Evolutionary conservation across 2,329 filamentous ascomycete species (phyloP), one percentile per base, ranked within the genome.

Genomic region (Scortechinia acanthostroma): DNA sequence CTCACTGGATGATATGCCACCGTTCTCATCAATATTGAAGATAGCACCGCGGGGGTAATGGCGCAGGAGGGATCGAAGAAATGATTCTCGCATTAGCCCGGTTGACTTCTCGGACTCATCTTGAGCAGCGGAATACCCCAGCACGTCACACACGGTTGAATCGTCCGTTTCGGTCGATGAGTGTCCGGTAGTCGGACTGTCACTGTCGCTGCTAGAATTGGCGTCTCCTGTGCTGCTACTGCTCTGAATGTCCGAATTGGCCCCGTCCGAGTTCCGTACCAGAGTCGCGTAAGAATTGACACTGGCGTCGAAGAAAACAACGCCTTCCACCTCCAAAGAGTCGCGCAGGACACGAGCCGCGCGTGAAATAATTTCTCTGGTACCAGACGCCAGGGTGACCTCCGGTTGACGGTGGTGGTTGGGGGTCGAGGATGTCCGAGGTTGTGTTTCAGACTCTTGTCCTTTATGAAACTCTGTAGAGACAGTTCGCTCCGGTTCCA

Each of bases 21-120:
- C 35, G 35, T 40, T 17, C 17, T 40, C 35, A 6, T 10, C 6
- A 22, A 68, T 69, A 43, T 65, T 67, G 48, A 72, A 74, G 1
- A 73, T 60, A 43, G 65, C 65, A 0, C 73, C 73, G 5, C 59
- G 54, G 0, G 71, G 71, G 46, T 76, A 69, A 1, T 64, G 58
- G 13, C 61, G 61, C 1, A 74, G 52, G 4, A 76, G 59, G 2
- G 56, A 57, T 1, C 58, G 53, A 2, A 76, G 54, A 14, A 70
- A 61, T 3, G 49, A 56, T 43, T 71, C 64, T 2, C 52, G 50
- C 6, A 53, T 47, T 3, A 52, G 46, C 6, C 52, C 46, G 0
- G 23, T 35, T 4, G 33, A 37, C n/a, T n/a, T n/a, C 2, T 50
- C 47, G 2, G 45, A 23, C 21, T 56, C 50, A 5, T 51, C 60